Evolutionary conservation across 495 filamentous ascomycete species (phyloP), one percentile per base, ranked within the genome.

Genomic region (Neurospora sublineolata): DNA sequence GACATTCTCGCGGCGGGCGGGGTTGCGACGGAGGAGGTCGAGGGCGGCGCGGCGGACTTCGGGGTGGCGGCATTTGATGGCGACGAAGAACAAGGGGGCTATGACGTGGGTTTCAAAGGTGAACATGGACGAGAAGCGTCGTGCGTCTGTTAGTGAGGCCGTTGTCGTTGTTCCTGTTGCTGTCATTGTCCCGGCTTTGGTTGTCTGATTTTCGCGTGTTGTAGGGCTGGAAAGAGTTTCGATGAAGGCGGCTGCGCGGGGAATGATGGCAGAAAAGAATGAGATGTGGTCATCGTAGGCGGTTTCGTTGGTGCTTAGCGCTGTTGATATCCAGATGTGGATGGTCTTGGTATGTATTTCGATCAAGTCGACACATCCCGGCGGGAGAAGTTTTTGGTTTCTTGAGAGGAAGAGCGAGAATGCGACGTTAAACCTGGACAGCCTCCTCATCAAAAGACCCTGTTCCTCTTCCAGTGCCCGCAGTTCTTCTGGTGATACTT

Each of bases 31-130:
- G 68, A 84, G 78, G 8, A 83, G 69, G 8, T 77, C 77, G 3
- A 84, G 75, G 4, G 85, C 85, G 5, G 79, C 78, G 20, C 82
- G 76, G 41, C 86, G 82, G 7, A 86, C 77, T 8, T 77, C 68
- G 6, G 85, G 83, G 36, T 80, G 78, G 12, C 84, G 79, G 72
- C 85, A 87, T 76, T 84, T 87, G 38, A 83, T 79, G 1, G 80
- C 81, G 20, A 85, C 82, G 73, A 85, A 85, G 69, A 82, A 87
- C 5, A 87, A 78, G 3, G 84, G 80, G 3, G 83, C 81, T 27
- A 84, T 81, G n/a, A 84, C 77, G 46, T 84, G 82, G 77, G 83
- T 84, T 72, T 87, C 86, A 52, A 86, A 87, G 16, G 80, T 83
- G 72, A 87, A 87, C 12, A 79, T 71, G 39, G 78, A 46, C 3